phyloP scores from a whole-genome alignment of 2,329 filamentous ascomycete genomes.

The Emergomyces orientalis region DNA sequence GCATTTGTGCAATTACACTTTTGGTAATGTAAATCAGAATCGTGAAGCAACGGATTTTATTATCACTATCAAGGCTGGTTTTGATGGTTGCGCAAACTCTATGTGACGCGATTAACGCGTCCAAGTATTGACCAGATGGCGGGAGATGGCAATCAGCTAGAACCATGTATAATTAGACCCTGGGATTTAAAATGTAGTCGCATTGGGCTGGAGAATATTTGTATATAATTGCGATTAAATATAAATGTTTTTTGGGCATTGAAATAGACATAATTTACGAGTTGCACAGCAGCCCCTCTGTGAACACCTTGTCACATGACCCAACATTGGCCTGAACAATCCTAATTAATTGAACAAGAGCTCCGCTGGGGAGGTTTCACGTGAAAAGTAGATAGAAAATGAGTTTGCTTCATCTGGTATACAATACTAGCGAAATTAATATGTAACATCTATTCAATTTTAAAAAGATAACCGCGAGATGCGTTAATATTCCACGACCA shows the following conservation, averaged over 20 bases:
- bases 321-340: too few relatives aligned
- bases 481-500: background rate
- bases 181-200: background rate
- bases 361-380: too few relatives aligned
- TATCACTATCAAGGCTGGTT: background rate
- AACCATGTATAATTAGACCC: background rate
- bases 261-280: too few relatives aligned
- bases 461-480: background rate
- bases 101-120: conserved; percentile 2
- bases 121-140: background rate
- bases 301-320: background rate
- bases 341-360: background rate
- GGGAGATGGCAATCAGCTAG: background rate
- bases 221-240: background rate
- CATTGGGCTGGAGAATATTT: background rate
- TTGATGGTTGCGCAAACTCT: background rate
- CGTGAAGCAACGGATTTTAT: background rate
- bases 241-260: background rate
- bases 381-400: background rate
- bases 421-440: background rate
- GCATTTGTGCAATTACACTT: background rate
- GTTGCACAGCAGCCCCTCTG: too few relatives aligned
- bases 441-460: background rate
- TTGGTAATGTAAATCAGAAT: background rate
- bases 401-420: background rate